Conservation (phyloP, 495 filamentous ascomycete genomes). For the Jackrogersella multiformis region DNA sequence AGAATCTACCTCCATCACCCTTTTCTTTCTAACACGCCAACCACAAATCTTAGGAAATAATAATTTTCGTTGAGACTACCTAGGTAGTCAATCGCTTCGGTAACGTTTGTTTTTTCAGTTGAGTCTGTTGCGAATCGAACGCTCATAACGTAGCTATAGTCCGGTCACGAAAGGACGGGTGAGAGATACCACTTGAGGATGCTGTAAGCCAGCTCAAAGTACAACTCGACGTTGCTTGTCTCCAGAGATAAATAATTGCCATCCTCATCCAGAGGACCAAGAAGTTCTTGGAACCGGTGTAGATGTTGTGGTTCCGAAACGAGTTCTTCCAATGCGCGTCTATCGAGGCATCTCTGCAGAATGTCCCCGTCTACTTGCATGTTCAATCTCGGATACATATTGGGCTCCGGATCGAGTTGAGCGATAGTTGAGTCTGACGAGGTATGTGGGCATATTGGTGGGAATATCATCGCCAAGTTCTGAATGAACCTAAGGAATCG, state of each 20-base stretch:
- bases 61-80: neutral
- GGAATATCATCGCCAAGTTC: constrained; percentile 58
- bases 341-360: constrained; percentile 62
- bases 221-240: constrained; percentile 10
- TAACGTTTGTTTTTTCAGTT: no score
- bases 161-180: constrained; percentile 47
- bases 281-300: constrained; percentile 45
- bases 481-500: constrained; percentile 70
- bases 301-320: constrained; percentile 40
- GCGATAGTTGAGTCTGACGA: constrained; percentile 31
- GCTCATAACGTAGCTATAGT: constrained; percentile 5
- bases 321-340: constrained; percentile 56
- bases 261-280: constrained; percentile 50
- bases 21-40: neutral
- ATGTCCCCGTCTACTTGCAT: constrained; percentile 78
- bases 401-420: constrained; percentile 43
- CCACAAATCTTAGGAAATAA: neutral
- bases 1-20: neutral
- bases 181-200: constrained; percentile 58
- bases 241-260: constrained; percentile 25
- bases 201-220: constrained; percentile 53
- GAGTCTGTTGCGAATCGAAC: neutral
- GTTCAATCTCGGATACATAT: constrained; percentile 43
- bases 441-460: constrained; percentile 31
- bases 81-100: neutral